A percentile compares a stretch with the other conserved stretches of the same genome.
Conservation (phyloP, 192 early-diverging fungal genomes). For the Coemansia sp. region DNA sequence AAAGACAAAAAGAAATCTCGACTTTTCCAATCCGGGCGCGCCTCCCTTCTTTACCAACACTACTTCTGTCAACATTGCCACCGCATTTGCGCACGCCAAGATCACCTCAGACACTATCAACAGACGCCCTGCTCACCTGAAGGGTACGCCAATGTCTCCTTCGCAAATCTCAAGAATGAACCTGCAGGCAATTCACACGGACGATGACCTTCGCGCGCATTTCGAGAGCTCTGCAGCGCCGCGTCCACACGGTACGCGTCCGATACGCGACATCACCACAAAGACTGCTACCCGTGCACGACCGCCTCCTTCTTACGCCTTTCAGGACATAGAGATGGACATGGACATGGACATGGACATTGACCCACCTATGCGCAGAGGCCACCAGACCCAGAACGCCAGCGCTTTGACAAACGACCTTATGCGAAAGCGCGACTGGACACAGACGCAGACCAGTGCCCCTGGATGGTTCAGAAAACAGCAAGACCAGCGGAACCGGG, state of each 20-base stretch:
- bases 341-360: slow-evolving; percentile 47
- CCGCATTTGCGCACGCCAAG: slow-evolving; percentile 51
- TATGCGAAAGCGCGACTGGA: slow-evolving; percentile 35
- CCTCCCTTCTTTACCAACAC: slow-evolving; percentile 37
- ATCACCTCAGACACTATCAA: slow-evolving; percentile 51
- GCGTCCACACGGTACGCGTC: slow-evolving; percentile 28
- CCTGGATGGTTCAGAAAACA: slow-evolving; percentile 27
- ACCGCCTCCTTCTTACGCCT: neutral
- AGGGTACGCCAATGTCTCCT: slow-evolving; percentile 50
- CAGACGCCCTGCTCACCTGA: slow-evolving; percentile 41
- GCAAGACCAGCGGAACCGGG: slow-evolving; percentile 18
- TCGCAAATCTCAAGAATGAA: slow-evolving; percentile 48
- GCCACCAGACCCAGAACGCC: slow-evolving; percentile 4
- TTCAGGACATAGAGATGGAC: slow-evolving; percentile 35
- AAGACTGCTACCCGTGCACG: slow-evolving; percentile 10
- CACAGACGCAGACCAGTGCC: slow-evolving; percentile 4
- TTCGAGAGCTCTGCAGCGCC: slow-evolving; percentile 29
- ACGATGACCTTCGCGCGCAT: slow-evolving; percentile 26
- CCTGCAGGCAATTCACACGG: slow-evolving; percentile 21
- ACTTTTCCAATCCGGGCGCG: slow-evolving; percentile 12
- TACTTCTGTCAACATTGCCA: slow-evolving; percentile 56
- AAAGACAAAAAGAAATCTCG: slow-evolving; percentile 28
- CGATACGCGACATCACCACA: slow-evolving; percentile 36
- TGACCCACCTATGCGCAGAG: slow-evolving; percentile 11
- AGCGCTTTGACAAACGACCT: slow-evolving; percentile 23